Base-by-base conservation (phyloP, 1,284 basidiomycete genomes). In the Pseudozyma tsukubaensis region DNA sequence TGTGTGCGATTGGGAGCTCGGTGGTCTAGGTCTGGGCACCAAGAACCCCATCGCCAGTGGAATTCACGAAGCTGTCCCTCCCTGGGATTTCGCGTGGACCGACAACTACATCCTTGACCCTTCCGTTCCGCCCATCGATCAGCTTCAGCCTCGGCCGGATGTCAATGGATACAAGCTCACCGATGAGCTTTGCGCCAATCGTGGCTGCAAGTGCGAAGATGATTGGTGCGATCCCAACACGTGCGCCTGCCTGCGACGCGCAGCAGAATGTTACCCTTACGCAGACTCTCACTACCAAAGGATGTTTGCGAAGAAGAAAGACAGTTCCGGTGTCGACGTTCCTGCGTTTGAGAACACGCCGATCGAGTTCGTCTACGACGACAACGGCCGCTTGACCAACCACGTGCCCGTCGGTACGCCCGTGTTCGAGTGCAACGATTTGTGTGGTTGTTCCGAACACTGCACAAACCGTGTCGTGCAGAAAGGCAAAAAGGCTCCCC, bases 401-500 rank as follows among this genome's bases (percentile, higher is more conserved):
- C 19, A n/a, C 4, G 29, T 66, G 9, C 32, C 60, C 12, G 16
- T 32, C 13, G 64, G 60, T 12, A 58, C 89, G 56, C 91, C 93
- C 0, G 90, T 95, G 37, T 93, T 92, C 79, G 94, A 96, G 84
- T 97, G 94, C 83, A 93, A 94, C 78, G 89, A 89, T 45, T 86
- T 89, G 14, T 97, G 94, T 83, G 87, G 88, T 0, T 97, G 94
- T 85, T 49, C 57, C n/a, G 89, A 90, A 3, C 90, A 91, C 1
- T 97, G 94, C 83, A 86, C 86, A 51, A 96, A 96, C 84, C 86
- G 93, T 80, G 94, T 94, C 77, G 91, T 94, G 21, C 92, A 94
- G 75, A 88, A 90, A 68, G 94, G 94, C 1, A 87, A 94, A 32
- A 89, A 58, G 24, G 77, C 64, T 16, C 14, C 32, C 4, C 60